Base-by-base conservation (phyloP, 345 rosid genomes). In the Cardamine occulta region DNA sequence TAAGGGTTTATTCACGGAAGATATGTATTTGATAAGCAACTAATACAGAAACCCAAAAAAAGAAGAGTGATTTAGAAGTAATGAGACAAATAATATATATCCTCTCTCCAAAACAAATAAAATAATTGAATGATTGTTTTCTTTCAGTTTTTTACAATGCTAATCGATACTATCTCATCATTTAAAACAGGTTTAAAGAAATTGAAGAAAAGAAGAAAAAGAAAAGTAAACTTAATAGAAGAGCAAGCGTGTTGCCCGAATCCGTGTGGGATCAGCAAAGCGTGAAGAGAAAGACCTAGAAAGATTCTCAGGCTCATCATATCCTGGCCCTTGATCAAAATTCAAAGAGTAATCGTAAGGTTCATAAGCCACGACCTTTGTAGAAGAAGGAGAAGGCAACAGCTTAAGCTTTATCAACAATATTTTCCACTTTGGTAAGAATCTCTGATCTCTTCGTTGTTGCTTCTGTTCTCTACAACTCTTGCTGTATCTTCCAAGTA, bases 261-360 rank as follows among this genome's bases (percentile, higher is more conserved):
- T 29, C 44, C 70, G 63, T 2, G 83, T 78, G 12, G 89, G 85
- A 73, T 79, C 80, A 55, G 92, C 86, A 52, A 72, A 88, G 15
- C 92, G 86, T 24, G 81, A 83, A 18, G 92, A 84, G 75, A 88
- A 88, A 26, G 92, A 86, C 26, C 89, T 75, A 19, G 75, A 29
- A 35, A 84, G 80, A 70, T 80, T 82, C 44, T 88, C 89, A 0
- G 89, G 87, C 59, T 86, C 77, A 2, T 84, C 88, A 0, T 86
- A 74, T 19, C 79, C 85, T 14, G 74, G 67, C 31, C 91, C 92
- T 35, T 82, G 83, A 75, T 88, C 92, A 34, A 88, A 88, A 63
- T 88, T 88, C 87, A 83, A 82, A 57, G 77, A 66, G 55, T 86
- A 88, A 18, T 77, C 82, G 2, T 61, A 60, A 9, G 78, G 87